Conservation (phyloP, 2,329 filamentous ascomycete genomes). For the Aspergillus quadrilineatus region DNA sequence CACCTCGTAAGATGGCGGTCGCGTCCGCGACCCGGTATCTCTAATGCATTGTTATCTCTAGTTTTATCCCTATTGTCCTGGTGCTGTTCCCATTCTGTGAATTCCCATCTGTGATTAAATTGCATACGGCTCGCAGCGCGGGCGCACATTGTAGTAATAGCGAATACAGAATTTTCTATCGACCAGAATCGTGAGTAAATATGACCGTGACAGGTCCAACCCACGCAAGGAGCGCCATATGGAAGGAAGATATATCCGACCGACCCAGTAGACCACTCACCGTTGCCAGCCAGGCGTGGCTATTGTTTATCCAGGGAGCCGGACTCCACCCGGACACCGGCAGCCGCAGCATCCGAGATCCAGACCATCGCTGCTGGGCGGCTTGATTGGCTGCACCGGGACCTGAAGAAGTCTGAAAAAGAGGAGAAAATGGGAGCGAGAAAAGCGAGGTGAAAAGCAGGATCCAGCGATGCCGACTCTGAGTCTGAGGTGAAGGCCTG, state of each 20-base stretch:
- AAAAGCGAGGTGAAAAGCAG: neutral
- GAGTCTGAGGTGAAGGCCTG: neutral
- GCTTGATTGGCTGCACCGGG: conserved; percentile 2
- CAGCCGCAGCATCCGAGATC: conserved; percentile 22
- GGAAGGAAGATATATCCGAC: conserved; percentile 14
- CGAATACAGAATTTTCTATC: neutral
- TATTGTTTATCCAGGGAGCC: conserved; percentile 7
- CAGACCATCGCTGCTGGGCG: neutral
- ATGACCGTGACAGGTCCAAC: conserved; percentile 11
- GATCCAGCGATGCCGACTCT: conserved; percentile 2
- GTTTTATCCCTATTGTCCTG: conserved; percentile 3
- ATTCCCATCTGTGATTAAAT: neutral
- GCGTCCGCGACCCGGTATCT: neutral
- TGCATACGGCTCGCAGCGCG: conserved; percentile 21
- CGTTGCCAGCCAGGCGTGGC: neutral
- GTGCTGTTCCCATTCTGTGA: conserved; percentile 4
- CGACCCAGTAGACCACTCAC: neutral
- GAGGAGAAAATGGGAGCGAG: neutral
- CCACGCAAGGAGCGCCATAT: conserved; percentile 12
- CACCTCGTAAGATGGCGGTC: neutral
- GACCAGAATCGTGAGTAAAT: conserved; percentile 8
- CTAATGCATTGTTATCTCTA: neutral
- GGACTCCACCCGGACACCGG: conserved; percentile 20
- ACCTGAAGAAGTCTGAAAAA: neutral
- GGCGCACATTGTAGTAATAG: conserved; percentile 17